phyloP scores from a whole-genome alignment of 2,329 filamentous ascomycete genomes.

The Elsinoe batatas region DNA sequence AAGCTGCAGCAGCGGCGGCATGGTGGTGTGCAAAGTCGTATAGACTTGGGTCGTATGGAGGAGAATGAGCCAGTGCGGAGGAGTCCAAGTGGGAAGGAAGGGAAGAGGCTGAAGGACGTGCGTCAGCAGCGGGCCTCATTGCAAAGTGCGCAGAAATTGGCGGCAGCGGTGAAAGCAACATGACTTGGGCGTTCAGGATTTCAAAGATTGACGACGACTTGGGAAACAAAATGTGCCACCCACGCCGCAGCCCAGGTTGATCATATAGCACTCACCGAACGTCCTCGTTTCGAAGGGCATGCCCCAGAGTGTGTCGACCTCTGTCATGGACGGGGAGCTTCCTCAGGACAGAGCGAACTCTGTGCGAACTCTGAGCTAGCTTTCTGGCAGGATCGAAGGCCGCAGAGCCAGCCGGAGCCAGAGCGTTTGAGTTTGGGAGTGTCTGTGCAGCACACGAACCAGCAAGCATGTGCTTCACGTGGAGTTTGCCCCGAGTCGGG shows the following conservation, averaged over 20 bases:
- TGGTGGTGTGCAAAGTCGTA: constrained; percentile 12
- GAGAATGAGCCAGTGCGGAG: background rate
- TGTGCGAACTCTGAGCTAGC: constrained; percentile 1
- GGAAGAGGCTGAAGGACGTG: constrained; percentile 8
- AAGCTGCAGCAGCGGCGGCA: background rate
- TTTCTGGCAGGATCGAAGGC: background rate
- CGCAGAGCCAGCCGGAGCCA: too few relatives aligned
- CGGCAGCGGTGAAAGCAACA: constrained; percentile 8
- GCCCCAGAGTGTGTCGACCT: constrained; percentile 11
- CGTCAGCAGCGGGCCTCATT: constrained; percentile 11
- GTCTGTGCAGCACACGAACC: background rate
- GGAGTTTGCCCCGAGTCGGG: background rate
- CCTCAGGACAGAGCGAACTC: background rate
- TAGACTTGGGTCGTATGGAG: constrained; percentile 3
- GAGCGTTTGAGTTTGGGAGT: too few relatives aligned
- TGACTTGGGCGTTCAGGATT: background rate
- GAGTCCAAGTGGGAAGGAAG: constrained; percentile 4
- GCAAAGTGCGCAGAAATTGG: constrained; percentile 5
- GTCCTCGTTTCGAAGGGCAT: constrained; percentile 8
- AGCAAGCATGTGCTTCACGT: background rate
- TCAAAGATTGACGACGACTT: background rate
- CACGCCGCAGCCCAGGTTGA: background rate
- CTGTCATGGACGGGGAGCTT: constrained; percentile 6
- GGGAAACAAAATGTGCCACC: background rate
- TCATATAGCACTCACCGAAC: constrained; percentile 3